Evolutionary conservation across 2,329 filamentous ascomycete genomes (phyloP), one percentile per base, ranked within the genome.

Genomic region (Ophiocordyceps robertsii): DNA sequence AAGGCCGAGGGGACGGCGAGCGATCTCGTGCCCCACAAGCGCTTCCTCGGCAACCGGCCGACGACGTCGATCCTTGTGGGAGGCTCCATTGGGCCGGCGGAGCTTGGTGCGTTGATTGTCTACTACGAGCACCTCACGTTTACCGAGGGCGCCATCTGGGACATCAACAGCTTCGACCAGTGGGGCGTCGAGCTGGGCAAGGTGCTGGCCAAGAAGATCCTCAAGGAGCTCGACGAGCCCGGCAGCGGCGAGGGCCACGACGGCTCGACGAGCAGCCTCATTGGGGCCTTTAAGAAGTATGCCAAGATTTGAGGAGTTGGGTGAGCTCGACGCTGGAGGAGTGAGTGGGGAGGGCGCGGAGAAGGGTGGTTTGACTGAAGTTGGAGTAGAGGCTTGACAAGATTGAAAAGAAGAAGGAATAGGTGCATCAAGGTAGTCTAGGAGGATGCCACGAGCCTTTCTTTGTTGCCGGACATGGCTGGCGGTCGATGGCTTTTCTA

Each of bases 91-190:
- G 95, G 92, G 16, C 92, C 92, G 9, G 86, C 82, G 37, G 88
- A 94, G 56, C 77, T 98, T 39, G 92, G 92, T 59, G 90, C 92
- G 4, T 69, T 98, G 55, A 98, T 98, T 55, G 90, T 88, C 51
- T 98, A 96, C 76, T 98, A 98, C 67, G 92, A 98, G 75, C 92
- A 98, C 69, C 69, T 96, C 47, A 96, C 92, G 44, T 98, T 98
- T 66, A 93, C 86, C 32, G 92, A 98, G 70, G 92, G 92, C 56
- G 90, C 89, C 41, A 74, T 98, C 61, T 98, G 92, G 92, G 94
- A 96, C 70, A 95, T 98, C 73, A 98, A 98, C 78, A 88, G 82
- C 58, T 98, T 96, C 61, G 92, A 98, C 69, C 92, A 98, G 73
- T 98, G 92, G 92, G 92, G 92, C 68, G 92, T 98, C 37, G 92